A percentile compares a stretch with the other conserved stretches of the same genome.
Evolutionary conservation across 768 basidiomycete species (phyloP).

Genomic region (Phanerochaete sordida): DNA sequence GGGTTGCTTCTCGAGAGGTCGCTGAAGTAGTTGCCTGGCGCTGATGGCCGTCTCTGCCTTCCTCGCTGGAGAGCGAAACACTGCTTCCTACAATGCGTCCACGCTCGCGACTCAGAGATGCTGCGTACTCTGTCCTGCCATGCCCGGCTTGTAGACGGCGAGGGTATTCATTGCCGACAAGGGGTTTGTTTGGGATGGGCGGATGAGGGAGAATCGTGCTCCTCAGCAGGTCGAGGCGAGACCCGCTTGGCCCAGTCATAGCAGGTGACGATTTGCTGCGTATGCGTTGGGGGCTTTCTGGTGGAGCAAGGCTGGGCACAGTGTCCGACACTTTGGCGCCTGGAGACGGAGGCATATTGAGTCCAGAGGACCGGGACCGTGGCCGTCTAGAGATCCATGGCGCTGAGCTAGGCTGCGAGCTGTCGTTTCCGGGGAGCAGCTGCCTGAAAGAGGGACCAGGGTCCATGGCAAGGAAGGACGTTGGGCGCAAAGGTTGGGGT

Average conservation of each 20-base stretch:
- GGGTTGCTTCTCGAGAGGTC: not conserved
- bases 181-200: slow-evolving; percentile 13
- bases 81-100: too few relatives aligned
- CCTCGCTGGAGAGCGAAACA: too few relatives aligned
- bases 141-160: too few relatives aligned
- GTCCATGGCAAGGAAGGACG: slow-evolving; percentile 14
- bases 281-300: not conserved
- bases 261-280: slow-evolving; percentile 9
- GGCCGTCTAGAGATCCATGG: not conserved
- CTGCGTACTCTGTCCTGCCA: too few relatives aligned
- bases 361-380: not conserved
- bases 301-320: not conserved
- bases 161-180: not conserved
- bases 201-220: slow-evolving; percentile 22
- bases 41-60: not conserved
- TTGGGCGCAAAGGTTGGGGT: slow-evolving; percentile 1
- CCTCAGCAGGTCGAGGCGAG: slow-evolving; percentile 15
- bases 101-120: too few relatives aligned
- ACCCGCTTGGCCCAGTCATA: not conserved
- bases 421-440: not conserved
- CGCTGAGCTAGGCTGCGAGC: not conserved
- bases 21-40: not conserved
- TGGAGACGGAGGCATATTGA: not conserved
- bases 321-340: not conserved
- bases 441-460: not conserved